A percentile compares a stretch with the other conserved stretches of the same genome.
phyloP scores from a whole-genome alignment of 306 rosid genomes.

The Vigna unguiculata region DNA sequence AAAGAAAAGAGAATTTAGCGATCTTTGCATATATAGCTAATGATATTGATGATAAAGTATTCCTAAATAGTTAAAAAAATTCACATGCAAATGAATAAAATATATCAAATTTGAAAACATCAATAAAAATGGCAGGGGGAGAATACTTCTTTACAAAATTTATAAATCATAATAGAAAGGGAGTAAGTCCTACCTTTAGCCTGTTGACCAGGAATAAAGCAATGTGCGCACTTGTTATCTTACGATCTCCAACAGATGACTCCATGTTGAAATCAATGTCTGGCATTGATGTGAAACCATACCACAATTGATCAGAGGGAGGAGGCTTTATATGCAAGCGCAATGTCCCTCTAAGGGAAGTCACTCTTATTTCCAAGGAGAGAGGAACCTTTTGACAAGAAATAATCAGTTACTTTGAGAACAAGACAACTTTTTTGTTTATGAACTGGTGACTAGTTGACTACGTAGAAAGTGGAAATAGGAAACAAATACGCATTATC shows the following conservation, averaged over 20 bases:
- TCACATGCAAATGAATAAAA: conserved; percentile 12
- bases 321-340: conserved; percentile 96
- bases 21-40: neutral
- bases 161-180: conserved; percentile 32
- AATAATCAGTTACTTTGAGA: conserved; percentile 46
- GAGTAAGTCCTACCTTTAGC: conserved; percentile 71
- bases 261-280: conserved; percentile 79
- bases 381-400: conserved; percentile 78
- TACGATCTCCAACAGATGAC: conserved; percentile 85
- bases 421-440: conserved; percentile 6
- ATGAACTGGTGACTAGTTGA: conserved; percentile 21
- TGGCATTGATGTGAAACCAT: conserved; percentile 92
- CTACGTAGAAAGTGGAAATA: neutral
- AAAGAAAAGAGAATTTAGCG: neutral
- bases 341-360: conserved; percentile 83
- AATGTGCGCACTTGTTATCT: conserved; percentile 70
- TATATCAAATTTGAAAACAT: conserved; percentile 25
- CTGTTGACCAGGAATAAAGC: conserved; percentile 66
- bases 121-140: neutral
- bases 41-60: neutral
- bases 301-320: conserved; percentile 96
- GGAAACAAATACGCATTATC: conserved; percentile 32
- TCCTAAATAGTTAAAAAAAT: neutral
- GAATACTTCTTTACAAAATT: conserved; percentile 3
- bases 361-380: conserved; percentile 76